Evolutionary conservation across 2,329 filamentous ascomycete genomes (phyloP), one percentile per base, ranked within the genome.

Genomic region (Botrytis hyacinthi): DNA sequence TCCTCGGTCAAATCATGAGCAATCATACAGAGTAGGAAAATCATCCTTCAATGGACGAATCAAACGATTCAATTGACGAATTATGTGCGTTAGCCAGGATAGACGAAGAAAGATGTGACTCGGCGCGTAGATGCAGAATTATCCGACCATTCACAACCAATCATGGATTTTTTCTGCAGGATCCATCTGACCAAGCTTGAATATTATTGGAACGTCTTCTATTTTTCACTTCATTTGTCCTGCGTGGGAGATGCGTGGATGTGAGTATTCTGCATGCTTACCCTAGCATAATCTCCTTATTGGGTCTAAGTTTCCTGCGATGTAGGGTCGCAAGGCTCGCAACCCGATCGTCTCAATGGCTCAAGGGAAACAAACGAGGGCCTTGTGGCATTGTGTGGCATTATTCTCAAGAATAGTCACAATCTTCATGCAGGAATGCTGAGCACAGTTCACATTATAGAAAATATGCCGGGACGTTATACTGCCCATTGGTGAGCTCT

Each of bases 371-470:
- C 70, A 63, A 54, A 54, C 59, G 70, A 65, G 60, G 48, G 65
- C 65, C 48, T 42, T 68, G 65, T 54, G 65, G 46, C 65, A 54
- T 68, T 46, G 42, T 67, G 61, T 46, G 61, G 61, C 61, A 44
- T 65, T 63, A 44, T 35, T 51, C 42, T 74, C 74, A 74, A 75
- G 71, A 75, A 77, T 76, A 76, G 76, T 78, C 78, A 79, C 78
- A 78, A 73, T 54, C 57, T 72, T 74, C 76, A 78, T 79, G 79
- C 79, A 79, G 76, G 78, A 74, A 74, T 74, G 74, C 46, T 74
- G 70, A 75, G 76, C 78, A 79, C 76, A 75, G 76, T 73, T 79
- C 79, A 79, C 78, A 79, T 67, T 77, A 74, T 69, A 72, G 70
- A 72, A 54, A 66, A 66, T 54, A 61, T 57, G 42, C 51, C 62